Conservation (phyloP, 805 yeast genomes). For the Sugiyamaella valdiviana region DNA sequence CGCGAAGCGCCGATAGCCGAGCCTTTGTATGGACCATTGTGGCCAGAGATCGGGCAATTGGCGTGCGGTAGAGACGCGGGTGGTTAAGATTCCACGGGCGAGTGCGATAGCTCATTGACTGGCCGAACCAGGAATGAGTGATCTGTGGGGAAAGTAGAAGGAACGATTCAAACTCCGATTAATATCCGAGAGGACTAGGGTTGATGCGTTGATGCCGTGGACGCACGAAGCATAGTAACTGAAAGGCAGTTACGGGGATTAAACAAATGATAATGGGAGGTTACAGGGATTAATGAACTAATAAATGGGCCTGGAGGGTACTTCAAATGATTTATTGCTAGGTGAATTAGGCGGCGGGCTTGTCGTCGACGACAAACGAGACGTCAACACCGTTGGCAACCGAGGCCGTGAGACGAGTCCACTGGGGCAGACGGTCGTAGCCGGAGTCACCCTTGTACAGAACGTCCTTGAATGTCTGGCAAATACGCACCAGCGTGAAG, state of each 20-base stretch:
- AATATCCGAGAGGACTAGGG: too few species aligned
- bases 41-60: not conserved
- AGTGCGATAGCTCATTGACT: constrained; percentile 13
- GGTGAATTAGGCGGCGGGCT: not conserved
- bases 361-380: constrained; percentile 6
- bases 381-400: constrained; percentile 18
- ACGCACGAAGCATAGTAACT: not conserved
- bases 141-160: not conserved
- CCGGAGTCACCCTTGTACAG: constrained; percentile 7
- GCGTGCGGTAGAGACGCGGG: not conserved
- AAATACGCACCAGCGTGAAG: constrained; percentile 38
- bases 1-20: constrained; percentile 56
- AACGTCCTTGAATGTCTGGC: constrained; percentile 23
- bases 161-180: not conserved
- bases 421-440: constrained; percentile 10
- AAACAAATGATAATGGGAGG: too few species aligned
- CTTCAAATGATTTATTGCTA: too few species aligned
- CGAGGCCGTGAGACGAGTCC: constrained; percentile 13
- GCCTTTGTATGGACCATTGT: constrained; percentile 14
- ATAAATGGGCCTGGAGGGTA: too few species aligned
- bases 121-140: not conserved
- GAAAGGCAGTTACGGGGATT: too few species aligned
- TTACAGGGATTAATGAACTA: too few species aligned
- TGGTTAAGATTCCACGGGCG: constrained; percentile 15
- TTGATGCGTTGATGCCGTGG: not conserved